Evolutionary conservation across 441 rosid species (phyloP).

Genomic region (Codiaeum variegatum): DNA sequence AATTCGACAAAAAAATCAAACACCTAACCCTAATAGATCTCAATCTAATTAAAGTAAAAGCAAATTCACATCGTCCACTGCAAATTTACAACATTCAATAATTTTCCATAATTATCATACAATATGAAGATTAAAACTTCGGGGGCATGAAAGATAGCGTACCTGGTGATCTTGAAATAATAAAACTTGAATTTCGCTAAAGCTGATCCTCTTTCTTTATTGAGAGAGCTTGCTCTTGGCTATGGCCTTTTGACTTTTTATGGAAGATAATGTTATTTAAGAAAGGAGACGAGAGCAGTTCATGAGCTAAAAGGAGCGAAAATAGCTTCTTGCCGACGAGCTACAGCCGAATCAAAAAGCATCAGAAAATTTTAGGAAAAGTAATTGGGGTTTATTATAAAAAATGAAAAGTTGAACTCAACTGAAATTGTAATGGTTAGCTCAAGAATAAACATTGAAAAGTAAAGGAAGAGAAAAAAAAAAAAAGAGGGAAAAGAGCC

Average conservation of each 20-base stretch:
- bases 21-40: background rate
- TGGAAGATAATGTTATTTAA: background rate
- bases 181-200: background rate
- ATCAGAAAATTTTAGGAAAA: background rate
- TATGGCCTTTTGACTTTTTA: background rate
- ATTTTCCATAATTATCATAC: background rate
- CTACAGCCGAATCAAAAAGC: conserved; percentile 24
- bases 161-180: background rate
- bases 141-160: background rate
- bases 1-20: background rate
- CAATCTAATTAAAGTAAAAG: background rate
- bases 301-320: background rate
- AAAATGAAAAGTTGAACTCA: too few relatives aligned
- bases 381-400: background rate
- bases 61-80: conserved; percentile 6
- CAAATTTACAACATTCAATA: background rate
- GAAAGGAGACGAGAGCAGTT: background rate
- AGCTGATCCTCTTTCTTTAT: background rate
- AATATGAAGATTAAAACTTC: background rate
- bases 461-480: too few relatives aligned
- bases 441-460: too few relatives aligned
- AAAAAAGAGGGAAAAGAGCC: too few relatives aligned
- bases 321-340: conserved; percentile 5
- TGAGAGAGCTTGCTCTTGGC: background rate
- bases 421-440: too few relatives aligned